phyloP scores from a whole-genome alignment of 2,329 filamentous ascomycete species.

The Diplodia seriata region DNA sequence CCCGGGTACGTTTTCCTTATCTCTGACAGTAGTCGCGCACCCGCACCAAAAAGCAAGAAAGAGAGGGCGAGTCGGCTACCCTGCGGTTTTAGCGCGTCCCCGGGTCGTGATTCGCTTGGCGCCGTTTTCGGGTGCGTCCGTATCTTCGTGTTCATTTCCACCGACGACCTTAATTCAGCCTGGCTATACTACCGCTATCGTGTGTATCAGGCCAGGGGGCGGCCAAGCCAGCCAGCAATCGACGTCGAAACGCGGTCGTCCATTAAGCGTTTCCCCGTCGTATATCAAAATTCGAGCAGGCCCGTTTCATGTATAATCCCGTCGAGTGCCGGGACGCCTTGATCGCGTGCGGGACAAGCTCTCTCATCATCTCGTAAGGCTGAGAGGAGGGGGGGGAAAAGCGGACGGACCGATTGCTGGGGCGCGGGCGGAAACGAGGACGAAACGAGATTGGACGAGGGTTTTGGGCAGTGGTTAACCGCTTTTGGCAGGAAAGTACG shows the following conservation, averaged over 20 bases:
- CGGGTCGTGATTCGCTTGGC: constrained; percentile 9
- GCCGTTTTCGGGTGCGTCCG: neutral
- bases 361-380: neutral
- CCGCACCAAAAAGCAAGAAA: neutral
- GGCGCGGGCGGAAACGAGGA: neutral
- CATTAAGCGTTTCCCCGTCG: neutral
- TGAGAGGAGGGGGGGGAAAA: neutral
- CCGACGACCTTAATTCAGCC: neutral
- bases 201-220: too few species aligned
- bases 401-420: neutral
- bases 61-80: neutral
- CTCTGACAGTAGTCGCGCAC: neutral
- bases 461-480: neutral
- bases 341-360: neutral
- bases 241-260: neutral
- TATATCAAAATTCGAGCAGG: neutral
- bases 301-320: neutral
- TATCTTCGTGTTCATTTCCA: constrained; percentile 29
- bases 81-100: neutral
- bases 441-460: neutral
- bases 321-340: neutral
- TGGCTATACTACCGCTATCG: too few species aligned
- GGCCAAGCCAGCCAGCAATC: too few species aligned
- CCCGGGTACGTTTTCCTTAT: neutral
- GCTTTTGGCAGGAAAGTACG: neutral